Conservation (phyloP, 2,329 filamentous ascomycete species). For the Curvularia sp. region DNA sequence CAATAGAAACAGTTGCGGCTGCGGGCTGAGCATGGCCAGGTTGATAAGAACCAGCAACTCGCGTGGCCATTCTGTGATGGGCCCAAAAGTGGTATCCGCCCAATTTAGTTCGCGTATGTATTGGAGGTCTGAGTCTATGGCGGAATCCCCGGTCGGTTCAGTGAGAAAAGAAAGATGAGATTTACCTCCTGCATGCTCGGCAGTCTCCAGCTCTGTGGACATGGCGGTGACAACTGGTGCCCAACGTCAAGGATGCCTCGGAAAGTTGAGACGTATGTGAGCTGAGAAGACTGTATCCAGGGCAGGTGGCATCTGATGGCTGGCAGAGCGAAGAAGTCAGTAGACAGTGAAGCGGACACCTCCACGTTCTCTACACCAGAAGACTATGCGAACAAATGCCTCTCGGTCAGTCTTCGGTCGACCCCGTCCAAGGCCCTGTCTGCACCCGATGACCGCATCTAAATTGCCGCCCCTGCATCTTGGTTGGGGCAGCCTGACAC, state of each 20-base stretch:
- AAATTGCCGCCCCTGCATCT: not conserved
- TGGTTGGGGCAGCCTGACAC: conserved; percentile 3
- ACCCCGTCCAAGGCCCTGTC: not conserved
- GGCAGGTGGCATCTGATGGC: conserved; percentile 3
- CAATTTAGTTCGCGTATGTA: conserved; percentile 8
- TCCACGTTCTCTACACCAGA: not conserved
- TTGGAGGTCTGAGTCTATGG: conserved; percentile 6
- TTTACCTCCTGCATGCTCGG: not conserved
- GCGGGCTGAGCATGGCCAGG: conserved; percentile 6
- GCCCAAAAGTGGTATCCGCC: conserved; percentile 7
- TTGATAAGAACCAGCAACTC: conserved; percentile 10
- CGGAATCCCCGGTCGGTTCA: conserved; percentile 6
- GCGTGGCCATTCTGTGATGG: conserved; percentile 9
- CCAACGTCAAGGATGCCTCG: not conserved
- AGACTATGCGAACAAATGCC: conserved; percentile 4
- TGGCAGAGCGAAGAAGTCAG: not conserved
- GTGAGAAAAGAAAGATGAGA: conserved; percentile 9
- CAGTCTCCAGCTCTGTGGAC: conserved; percentile 5
- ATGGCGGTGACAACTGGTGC: not conserved
- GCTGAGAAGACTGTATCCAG: not conserved
- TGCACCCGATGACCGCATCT: not conserved
- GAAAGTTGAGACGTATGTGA: not conserved
- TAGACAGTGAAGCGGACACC: not conserved
- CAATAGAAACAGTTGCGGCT: conserved; percentile 7
- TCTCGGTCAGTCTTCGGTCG: conserved; percentile 6